Percentiles rank a stretch among this genome's conserved stretches.
Evolutionary conservation across 2,329 filamentous ascomycete species (phyloP).

Genomic region (Fusarium sp.): DNA sequence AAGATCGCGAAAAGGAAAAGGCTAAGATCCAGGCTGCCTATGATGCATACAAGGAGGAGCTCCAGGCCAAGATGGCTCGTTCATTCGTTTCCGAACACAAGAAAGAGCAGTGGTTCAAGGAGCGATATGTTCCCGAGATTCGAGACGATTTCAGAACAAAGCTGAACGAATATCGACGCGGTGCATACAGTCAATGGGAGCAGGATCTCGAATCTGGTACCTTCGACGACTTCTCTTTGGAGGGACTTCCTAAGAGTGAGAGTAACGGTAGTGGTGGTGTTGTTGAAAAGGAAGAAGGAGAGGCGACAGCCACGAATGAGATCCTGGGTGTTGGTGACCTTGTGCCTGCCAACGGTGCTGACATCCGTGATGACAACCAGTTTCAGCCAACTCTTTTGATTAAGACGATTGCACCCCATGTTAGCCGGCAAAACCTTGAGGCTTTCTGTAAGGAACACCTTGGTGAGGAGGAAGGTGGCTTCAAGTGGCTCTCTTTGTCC

Average conservation of each 20-base stretch:
- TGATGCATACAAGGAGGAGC: constrained; percentile 74
- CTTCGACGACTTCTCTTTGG: constrained; percentile 94
- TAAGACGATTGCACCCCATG: constrained; percentile 97
- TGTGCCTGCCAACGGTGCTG: constrained; percentile 83
- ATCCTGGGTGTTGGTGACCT: constrained; percentile 93
- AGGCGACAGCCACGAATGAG: constrained; percentile 90
- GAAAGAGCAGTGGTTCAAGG: constrained; percentile 96
- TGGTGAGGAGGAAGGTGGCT: constrained; percentile 89
- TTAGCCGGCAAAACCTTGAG: constrained; percentile 92
- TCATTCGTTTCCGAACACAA: constrained; percentile 93
- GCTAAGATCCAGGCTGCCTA: constrained; percentile 79
- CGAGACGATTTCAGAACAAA: constrained; percentile 79
- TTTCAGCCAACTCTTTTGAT: constrained; percentile 93
- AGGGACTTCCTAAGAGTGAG: constrained; percentile 93
- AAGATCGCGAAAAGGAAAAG: constrained; percentile 83
- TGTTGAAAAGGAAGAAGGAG: constrained; percentile 94
- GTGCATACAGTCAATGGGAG: constrained; percentile 87
- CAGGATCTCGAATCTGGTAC: constrained; percentile 84
- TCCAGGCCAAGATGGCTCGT: constrained; percentile 84
- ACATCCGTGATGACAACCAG: constrained; percentile 88
- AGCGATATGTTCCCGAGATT: constrained; percentile 89
- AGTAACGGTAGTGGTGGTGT: constrained; percentile 87
- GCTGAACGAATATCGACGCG: constrained; percentile 82
- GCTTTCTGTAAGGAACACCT: constrained; percentile 94
- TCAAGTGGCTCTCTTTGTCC: constrained; percentile 94